phyloP scores from a whole-genome alignment of 2,329 filamentous ascomycete species.

The Arthroderma sp. region DNA sequence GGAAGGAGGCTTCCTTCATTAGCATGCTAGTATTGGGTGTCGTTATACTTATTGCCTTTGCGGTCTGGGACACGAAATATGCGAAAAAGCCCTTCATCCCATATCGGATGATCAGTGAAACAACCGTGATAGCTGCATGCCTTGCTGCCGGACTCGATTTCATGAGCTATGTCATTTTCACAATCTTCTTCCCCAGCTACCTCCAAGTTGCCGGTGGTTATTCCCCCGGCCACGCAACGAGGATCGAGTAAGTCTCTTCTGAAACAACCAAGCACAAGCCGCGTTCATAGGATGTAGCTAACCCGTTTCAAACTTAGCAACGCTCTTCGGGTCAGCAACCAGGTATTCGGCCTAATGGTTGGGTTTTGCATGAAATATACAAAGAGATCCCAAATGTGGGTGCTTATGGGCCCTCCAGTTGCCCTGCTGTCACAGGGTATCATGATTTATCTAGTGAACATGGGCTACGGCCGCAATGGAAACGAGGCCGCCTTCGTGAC shows the following conservation, averaged over 20 bases:
- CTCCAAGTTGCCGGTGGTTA: conserved; percentile 28
- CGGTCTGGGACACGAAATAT: conserved; percentile 26
- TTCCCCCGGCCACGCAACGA: conserved; percentile 20
- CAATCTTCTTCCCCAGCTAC: conserved; percentile 30
- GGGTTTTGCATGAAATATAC: conserved; percentile 26
- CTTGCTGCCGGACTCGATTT: conserved; percentile 25
- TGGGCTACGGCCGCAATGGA: conserved; percentile 14
- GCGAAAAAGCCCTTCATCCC: conserved; percentile 29
- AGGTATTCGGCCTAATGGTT: conserved; percentile 24
- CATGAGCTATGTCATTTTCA: conserved; percentile 24
- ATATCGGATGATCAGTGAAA: conserved; percentile 24
- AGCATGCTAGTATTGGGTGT: conserved; percentile 25
- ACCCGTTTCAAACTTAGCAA: conserved; percentile 15
- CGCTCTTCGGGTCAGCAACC: conserved; percentile 22
- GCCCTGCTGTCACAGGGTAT: conserved; percentile 24
- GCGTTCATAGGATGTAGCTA: not conserved
- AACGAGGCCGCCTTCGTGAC: conserved; percentile 25
- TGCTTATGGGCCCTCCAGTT: conserved; percentile 20
- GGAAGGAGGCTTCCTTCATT: conserved; percentile 22
- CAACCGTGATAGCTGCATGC: conserved; percentile 29
- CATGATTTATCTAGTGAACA: conserved; percentile 15
- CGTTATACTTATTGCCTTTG: conserved; percentile 15
- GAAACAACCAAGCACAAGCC: not conserved
- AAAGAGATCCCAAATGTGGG: conserved; percentile 23
- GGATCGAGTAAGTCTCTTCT: not conserved